Evolutionary conservation across 192 early-diverging fungal species (phyloP), one percentile per base, ranked within the genome.

Genomic region (Linnemannia zychae): DNA sequence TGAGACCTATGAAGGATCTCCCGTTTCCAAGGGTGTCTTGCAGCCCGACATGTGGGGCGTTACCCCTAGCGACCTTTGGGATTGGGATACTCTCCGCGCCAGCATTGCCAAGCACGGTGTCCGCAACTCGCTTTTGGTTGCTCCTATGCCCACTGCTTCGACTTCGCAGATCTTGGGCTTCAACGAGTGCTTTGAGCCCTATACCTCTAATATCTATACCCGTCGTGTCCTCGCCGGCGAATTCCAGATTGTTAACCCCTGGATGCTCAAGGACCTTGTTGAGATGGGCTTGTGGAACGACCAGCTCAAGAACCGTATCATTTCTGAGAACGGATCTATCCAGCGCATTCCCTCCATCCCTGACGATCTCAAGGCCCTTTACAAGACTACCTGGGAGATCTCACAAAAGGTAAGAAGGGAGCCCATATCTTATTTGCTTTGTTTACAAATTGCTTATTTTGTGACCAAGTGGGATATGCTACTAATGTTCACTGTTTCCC

Each of bases 371-470:
- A 99, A 98, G 91, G 91, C 88, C n/a, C 90, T 99, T 63, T 99
- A 99, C 93, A 98, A 98, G 92, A 99, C 98, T 0, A 97, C 97
- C 1, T 99, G 96, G 95, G 98, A 99, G 89, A 92, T 99, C 79
- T 94, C 94, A 69, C 97, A 97, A 79, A 94, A 95, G 88, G 91
- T 91, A 33, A 92, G 47, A n/a, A 3, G 1, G 57, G 28, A 11
- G n/a, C n/a, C n/a, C 28, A 63, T 12, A 6, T 1, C n/a, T 63
- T 3, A 1, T 57, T 67, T 18, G 12, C 36, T 33, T 38, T 68
- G 36, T 40, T 22, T 68, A 38, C 37, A 24, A 24, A 0, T n/a
- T n/a, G n/a, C 33, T 38, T 68, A 33, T 37, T 36, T 67, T 37
- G 34, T 67, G 16, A 0, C 28, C 20, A 67, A 13, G 5, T 7